phyloP scores from a whole-genome alignment of 2,329 filamentous ascomycete genomes.

The Pseudocercospora vitis region DNA sequence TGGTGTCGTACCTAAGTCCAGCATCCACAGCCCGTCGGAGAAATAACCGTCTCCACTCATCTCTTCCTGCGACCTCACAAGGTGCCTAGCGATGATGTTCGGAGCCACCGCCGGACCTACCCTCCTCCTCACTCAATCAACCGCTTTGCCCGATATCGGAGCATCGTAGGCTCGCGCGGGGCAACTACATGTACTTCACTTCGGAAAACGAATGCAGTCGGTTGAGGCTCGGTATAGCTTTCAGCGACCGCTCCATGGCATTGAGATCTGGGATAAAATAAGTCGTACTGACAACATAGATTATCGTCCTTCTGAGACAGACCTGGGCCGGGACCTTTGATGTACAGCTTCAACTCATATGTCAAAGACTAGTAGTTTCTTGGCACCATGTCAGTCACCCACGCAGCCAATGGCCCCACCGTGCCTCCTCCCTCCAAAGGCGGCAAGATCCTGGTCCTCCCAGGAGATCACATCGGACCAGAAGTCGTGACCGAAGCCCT shows the following conservation, averaged over 20 bases:
- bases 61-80: no score
- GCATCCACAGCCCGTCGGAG: no score
- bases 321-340: no score
- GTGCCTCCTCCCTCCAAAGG: constrained; percentile 4
- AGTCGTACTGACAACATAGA: no score
- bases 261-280: no score
- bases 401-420: constrained; percentile 8
- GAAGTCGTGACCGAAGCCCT: constrained; percentile 54
- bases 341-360: no score
- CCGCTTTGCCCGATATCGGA: background rate
- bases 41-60: no score
- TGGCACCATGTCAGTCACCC: constrained; percentile 9
- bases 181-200: background rate
- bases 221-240: background rate
- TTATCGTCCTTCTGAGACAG: no score
- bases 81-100: background rate
- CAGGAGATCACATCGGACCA: constrained; percentile 51
- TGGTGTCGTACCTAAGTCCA: no score
- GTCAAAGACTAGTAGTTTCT: no score
- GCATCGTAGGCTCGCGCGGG: background rate
- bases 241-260: background rate
- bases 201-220: constrained; percentile 4
- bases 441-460: constrained; percentile 46
- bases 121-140: background rate
- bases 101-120: background rate